phyloP scores from a whole-genome alignment of 306 rosid genomes.

The Begonia fuchsioides region DNA sequence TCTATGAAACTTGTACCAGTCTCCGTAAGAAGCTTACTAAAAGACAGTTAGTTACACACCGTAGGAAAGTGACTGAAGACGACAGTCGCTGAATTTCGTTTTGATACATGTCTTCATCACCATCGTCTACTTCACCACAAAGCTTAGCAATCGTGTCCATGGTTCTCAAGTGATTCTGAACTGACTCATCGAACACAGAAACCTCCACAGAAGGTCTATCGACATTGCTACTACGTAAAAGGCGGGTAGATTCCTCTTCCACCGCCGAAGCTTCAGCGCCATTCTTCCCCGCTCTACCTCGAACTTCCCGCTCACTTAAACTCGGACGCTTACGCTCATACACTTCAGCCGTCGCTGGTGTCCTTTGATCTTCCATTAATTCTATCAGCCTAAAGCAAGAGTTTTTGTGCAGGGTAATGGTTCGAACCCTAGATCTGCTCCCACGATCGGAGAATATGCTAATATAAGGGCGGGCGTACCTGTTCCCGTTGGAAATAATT shows the following conservation, averaged over 20 bases:
- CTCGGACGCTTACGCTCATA: constrained; percentile 9
- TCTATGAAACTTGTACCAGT: neutral
- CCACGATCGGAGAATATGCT: no score
- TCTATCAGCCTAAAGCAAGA: neutral
- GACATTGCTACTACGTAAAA: neutral
- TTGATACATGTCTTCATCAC: constrained; percentile 15
- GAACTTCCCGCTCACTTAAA: constrained; percentile 1
- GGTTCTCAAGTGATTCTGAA: constrained; percentile 46
- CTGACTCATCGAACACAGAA: constrained; percentile 41
- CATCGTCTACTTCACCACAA: constrained; percentile 32
- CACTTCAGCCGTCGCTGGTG: constrained; percentile 6
- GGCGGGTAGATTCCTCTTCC: constrained; percentile 3
- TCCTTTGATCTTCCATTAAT: constrained; percentile 2
- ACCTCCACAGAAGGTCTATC: constrained; percentile 16
- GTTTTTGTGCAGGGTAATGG: neutral
- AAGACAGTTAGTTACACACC: constrained; percentile 19
- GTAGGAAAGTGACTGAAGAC: constrained; percentile 49
- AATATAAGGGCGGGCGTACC: no score
- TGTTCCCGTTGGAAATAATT: no score
- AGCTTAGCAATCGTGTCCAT: constrained; percentile 38
- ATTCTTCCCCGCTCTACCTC: constrained; percentile 5
- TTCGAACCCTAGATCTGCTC: neutral
- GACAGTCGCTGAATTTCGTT: constrained; percentile 32
- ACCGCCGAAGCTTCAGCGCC: neutral
- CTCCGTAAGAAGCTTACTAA: constrained; percentile 1